Conservation (phyloP, 1,284 basidiomycete genomes). For the Boletus holoroseus region DNA sequence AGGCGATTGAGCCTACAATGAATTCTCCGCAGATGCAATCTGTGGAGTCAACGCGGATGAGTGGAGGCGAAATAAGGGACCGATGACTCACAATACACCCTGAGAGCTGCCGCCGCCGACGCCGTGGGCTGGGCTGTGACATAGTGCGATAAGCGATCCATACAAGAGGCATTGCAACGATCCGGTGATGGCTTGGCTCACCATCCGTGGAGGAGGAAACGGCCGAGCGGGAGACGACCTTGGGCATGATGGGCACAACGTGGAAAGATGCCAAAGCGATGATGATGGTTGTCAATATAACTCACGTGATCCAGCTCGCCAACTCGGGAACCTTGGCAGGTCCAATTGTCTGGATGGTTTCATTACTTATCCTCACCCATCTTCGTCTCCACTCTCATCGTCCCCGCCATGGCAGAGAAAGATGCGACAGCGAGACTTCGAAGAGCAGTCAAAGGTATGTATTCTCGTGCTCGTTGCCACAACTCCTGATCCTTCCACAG, state of each 20-base stretch:
- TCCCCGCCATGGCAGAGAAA: constrained; percentile 66
- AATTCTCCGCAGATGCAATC: constrained; percentile 85
- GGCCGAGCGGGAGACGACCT: constrained; percentile 75
- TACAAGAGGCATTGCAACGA: constrained; percentile 4
- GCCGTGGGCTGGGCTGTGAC: constrained; percentile 66
- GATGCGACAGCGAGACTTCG: constrained; percentile 70
- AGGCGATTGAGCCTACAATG: constrained; percentile 48
- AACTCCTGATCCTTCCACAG: constrained; percentile 39
- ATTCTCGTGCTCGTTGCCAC: constrained; percentile 5
- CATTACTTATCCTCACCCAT: constrained; percentile 24
- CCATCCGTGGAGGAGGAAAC: constrained; percentile 78
- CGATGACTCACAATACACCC: constrained; percentile 65
- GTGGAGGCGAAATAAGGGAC: constrained; percentile 5
- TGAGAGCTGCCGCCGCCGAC: constrained; percentile 68
- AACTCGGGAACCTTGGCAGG: constrained; percentile 12
- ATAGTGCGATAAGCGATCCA: background rate
- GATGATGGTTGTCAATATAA: constrained; percentile 5
- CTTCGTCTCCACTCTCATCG: constrained; percentile 13
- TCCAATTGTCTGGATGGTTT: constrained; percentile 28
- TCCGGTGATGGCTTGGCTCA: constrained; percentile 31
- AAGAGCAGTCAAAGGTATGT: constrained; percentile 70
- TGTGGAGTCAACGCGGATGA: constrained; percentile 30
- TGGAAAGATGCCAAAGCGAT: background rate
- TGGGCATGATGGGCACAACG: constrained; percentile 51
- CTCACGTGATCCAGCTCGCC: constrained; percentile 28